Conservation (phyloP, 2,329 filamentous ascomycete species). For the Ophiocordyceps camponoti-leonardi region DNA sequence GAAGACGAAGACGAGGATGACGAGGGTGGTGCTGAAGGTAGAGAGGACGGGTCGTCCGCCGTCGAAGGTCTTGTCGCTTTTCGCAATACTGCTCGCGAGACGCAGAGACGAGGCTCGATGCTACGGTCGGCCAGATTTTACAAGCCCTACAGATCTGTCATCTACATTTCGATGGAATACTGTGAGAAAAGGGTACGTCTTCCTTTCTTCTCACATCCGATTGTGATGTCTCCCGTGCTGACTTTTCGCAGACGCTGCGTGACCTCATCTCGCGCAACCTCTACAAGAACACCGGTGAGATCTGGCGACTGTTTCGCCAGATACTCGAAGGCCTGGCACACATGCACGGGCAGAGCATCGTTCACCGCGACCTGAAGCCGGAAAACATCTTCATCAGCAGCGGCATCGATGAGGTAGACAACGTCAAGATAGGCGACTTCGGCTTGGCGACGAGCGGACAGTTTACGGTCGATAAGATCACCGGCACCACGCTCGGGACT, state of each 20-base stretch:
- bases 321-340: constrained; percentile 79
- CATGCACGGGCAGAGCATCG: constrained; percentile 80
- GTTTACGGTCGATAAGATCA: constrained; percentile 41
- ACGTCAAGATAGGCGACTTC: constrained; percentile 94
- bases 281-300: constrained; percentile 55
- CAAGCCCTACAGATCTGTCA: constrained; percentile 47
- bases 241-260: constrained; percentile 45
- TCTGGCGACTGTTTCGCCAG: constrained; percentile 83
- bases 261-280: constrained; percentile 70
- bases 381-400: constrained; percentile 85
- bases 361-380: constrained; percentile 90
- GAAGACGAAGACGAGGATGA: constrained; percentile 35
- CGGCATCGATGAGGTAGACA: constrained; percentile 56
- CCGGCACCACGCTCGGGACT: constrained; percentile 23
- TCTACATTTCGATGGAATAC: constrained; percentile 99
- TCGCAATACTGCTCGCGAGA: constrained; percentile 12
- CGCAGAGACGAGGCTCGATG: constrained; percentile 11
- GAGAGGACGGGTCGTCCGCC: constrained; percentile 22
- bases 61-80: constrained; percentile 13
- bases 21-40: too few species aligned
- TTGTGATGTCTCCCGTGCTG: background rate
- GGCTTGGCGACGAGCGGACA: constrained; percentile 84
- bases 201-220: background rate
- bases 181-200: constrained; percentile 66
- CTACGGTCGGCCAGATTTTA: constrained; percentile 21